These are phyloP conservation scores for Martiniozyma abietophila DNA, from an alignment of 805 yeast genomes.

Conservation along the genomic window DNA sequence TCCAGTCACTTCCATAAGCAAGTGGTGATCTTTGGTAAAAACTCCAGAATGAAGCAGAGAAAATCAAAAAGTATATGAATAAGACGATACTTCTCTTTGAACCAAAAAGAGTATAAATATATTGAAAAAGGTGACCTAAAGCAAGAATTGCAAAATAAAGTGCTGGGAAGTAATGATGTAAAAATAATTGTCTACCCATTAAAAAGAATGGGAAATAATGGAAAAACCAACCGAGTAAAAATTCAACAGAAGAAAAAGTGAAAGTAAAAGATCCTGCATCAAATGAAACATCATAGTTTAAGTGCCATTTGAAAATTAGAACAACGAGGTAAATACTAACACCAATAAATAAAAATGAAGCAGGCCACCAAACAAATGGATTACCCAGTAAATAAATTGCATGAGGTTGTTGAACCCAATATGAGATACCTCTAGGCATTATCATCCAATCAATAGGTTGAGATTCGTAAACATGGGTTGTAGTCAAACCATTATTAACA, in stretches of 20 bases:
- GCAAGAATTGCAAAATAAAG: constrained; percentile 56
- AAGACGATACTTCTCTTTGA: constrained; percentile 37
- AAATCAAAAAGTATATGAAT: constrained; percentile 37
- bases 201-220: constrained; percentile 71
- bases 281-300: constrained; percentile 34
- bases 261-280: constrained; percentile 53
- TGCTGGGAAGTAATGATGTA: constrained; percentile 92
- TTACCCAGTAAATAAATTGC: constrained; percentile 71
- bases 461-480: constrained; percentile 65
- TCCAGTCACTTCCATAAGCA: constrained; percentile 76
- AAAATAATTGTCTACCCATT: constrained; percentile 88
- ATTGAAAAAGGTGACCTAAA: constrained; percentile 27
- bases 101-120: constrained; percentile 22
- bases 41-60: constrained; percentile 41
- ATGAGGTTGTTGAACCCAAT: constrained; percentile 50
- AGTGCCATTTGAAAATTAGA: constrained; percentile 54
- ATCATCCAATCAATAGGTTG: constrained; percentile 69
- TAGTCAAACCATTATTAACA: constrained; percentile 59
- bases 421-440: constrained; percentile 68
- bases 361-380: constrained; percentile 72
- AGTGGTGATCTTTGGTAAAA: constrained; percentile 62
- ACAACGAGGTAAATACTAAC: constrained; percentile 41
- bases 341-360: constrained; percentile 41
- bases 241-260: constrained; percentile 54
- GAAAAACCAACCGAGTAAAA: constrained; percentile 57